Evolutionary conservation across 768 basidiomycete genomes (phyloP).

Genomic region (Tulasnella sp.): DNA sequence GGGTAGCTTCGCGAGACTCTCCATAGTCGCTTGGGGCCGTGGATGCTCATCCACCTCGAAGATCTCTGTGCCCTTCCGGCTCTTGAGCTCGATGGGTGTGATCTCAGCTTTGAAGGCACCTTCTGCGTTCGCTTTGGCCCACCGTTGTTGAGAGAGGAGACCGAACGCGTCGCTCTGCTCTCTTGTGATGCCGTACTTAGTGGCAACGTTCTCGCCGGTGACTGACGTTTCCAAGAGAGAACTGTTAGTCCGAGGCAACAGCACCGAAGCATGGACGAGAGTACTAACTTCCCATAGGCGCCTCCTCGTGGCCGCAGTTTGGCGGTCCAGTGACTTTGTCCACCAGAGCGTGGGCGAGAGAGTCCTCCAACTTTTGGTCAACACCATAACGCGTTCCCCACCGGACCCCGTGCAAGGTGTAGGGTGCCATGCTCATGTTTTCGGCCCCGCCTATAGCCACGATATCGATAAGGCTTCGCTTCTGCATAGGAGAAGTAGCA

Average conservation of each 20-base stretch:
- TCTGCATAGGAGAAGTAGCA: not conserved
- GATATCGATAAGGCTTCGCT: not conserved
- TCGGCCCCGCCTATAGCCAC: slow-evolving; percentile 8
- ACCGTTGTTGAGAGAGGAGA: slow-evolving; percentile 28
- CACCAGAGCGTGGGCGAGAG: slow-evolving; percentile 28
- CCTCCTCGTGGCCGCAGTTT: slow-evolving; percentile 19
- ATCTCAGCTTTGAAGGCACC: slow-evolving; percentile 19
- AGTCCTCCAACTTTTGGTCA: slow-evolving; percentile 31
- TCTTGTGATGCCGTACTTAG: slow-evolving; percentile 31
- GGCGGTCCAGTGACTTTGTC: slow-evolving; percentile 28
- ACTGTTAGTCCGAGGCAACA: not conserved
- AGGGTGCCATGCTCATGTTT: slow-evolving; percentile 23
- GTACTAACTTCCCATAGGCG: slow-evolving; percentile 27
- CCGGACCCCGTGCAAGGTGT: slow-evolving; percentile 27
- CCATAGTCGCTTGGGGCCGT: slow-evolving; percentile 27
- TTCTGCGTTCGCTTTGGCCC: slow-evolving; percentile 20
- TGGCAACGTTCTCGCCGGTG: slow-evolving; percentile 33
- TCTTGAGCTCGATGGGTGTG: slow-evolving; percentile 14
- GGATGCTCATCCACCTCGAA: slow-evolving; percentile 29
- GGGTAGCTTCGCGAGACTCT: slow-evolving; percentile 25
- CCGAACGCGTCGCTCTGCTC: slow-evolving; percentile 31
- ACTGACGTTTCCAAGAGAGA: slow-evolving; percentile 14
- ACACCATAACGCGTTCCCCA: slow-evolving; percentile 31
- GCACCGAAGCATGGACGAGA: not conserved
- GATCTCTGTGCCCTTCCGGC: slow-evolving; percentile 9